phyloP scores from a whole-genome alignment of 768 basidiomycete species.

The Lactarius hengduanensis region DNA sequence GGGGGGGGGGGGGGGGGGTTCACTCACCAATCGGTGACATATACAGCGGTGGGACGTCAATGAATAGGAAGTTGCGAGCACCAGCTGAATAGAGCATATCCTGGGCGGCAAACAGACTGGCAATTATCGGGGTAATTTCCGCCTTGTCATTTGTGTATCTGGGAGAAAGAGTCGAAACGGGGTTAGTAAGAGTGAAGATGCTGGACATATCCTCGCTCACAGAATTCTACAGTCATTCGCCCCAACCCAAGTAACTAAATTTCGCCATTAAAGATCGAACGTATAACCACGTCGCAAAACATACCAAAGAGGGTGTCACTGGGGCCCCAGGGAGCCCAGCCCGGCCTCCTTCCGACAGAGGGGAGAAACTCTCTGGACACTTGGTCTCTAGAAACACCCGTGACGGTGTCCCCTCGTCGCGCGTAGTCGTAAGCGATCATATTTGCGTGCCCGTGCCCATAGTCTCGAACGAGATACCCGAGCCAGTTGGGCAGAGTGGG shows the following conservation, averaged over 20 bases:
- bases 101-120: constrained; percentile 42
- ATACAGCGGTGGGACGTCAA: constrained; percentile 53
- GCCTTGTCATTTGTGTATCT: constrained; percentile 14
- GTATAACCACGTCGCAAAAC: constrained; percentile 16
- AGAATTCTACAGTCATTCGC: constrained; percentile 50
- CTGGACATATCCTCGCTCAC: constrained; percentile 5
- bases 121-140: constrained; percentile 24
- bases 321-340: constrained; percentile 43
- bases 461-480: constrained; percentile 24
- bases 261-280: background rate
- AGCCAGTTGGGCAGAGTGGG: constrained; percentile 27
- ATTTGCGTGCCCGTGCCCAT: constrained; percentile 26
- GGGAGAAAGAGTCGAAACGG: background rate
- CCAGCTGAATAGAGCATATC: constrained; percentile 48
- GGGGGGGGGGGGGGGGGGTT: background rate
- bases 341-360: constrained; percentile 38
- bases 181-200: constrained; percentile 34
- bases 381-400: constrained; percentile 26
- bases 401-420: constrained; percentile 30
- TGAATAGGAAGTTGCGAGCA: constrained; percentile 50
- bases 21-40: constrained; percentile 40
- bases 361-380: constrained; percentile 26
- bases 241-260: constrained; percentile 55
- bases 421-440: constrained; percentile 29
- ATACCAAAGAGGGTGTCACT: constrained; percentile 49